phyloP scores from a whole-genome alignment of 2,329 filamentous ascomycete species.

The Capronia coronata region DNA sequence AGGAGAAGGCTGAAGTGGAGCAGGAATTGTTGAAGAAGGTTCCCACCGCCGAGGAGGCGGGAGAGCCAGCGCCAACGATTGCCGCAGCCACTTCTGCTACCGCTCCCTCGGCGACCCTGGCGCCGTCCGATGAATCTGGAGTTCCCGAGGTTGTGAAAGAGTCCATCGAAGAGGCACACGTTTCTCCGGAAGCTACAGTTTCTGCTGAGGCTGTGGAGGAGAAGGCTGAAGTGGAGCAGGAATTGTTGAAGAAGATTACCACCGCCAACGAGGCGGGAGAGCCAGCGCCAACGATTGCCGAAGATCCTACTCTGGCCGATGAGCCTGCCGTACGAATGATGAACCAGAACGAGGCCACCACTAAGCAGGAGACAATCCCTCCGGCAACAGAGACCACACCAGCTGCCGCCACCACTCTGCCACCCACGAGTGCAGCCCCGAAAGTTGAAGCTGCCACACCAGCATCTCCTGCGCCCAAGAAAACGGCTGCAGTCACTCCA shows the following conservation, averaged over 20 bases:
- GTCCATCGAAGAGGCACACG: constrained; percentile 46
- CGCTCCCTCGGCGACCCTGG: constrained; percentile 31
- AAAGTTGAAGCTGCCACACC: constrained; percentile 5
- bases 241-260: constrained; percentile 53
- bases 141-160: constrained; percentile 43
- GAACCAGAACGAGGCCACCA: constrained; percentile 23
- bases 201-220: constrained; percentile 64
- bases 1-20: constrained; percentile 70
- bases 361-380: constrained; percentile 3
- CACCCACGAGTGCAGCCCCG: constrained; percentile 5
- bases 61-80: constrained; percentile 37
- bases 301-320: constrained; percentile 24
- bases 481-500: constrained; percentile 3
- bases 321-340: constrained; percentile 27
- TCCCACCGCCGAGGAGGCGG: constrained; percentile 33
- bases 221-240: constrained; percentile 67
- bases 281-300: constrained; percentile 37
- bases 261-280: constrained; percentile 34
- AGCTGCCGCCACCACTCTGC: constrained; percentile 1
- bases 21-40: constrained; percentile 59
- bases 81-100: constrained; percentile 36
- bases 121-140: constrained; percentile 54
- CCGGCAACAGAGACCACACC: background rate
- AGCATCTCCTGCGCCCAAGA: constrained; percentile 9
- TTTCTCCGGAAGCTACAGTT: constrained; percentile 63